Evolutionary conservation across 176 grass and related monocot species (phyloP).

Genomic region (Oryza meyeriana): DNA sequence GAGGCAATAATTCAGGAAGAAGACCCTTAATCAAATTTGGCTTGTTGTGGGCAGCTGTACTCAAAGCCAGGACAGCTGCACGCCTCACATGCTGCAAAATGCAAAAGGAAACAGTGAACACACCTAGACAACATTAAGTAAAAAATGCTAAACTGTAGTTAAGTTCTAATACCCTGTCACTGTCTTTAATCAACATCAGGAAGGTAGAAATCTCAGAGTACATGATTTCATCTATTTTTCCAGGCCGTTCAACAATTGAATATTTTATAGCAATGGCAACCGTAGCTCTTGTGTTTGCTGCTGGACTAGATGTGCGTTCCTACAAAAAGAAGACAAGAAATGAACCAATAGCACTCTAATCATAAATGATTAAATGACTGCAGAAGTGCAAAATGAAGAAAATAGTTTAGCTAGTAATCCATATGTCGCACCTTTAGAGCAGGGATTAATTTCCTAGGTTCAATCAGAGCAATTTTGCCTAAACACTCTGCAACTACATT

Average conservation of each 20-base stretch:
- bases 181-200: conserved; percentile 87
- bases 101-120: not conserved
- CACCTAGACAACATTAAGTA: not conserved
- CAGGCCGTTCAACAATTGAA: conserved; percentile 86
- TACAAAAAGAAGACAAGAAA: conserved; percentile 22
- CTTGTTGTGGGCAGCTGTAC: conserved; percentile 92
- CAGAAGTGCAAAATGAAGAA: not conserved
- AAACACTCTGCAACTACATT: conserved; percentile 94
- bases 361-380: not conserved
- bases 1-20: conserved; percentile 80
- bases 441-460: conserved; percentile 77
- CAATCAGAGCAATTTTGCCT: conserved; percentile 91
- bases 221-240: conserved; percentile 87
- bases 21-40: conserved; percentile 87
- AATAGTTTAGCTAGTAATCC: not conserved
- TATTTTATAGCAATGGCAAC: conserved; percentile 92
- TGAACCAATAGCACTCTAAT: not conserved
- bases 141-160: not conserved
- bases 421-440: conserved; percentile 58
- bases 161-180: conserved; percentile 55
- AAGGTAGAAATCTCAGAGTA: conserved; percentile 73
- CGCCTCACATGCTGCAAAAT: conserved; percentile 79
- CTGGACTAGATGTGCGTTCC: conserved; percentile 64
- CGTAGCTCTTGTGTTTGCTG: conserved; percentile 86
- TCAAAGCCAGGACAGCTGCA: conserved; percentile 81